A percentile compares a stretch with the other conserved stretches of the same genome.
Evolutionary conservation across 306 rosid species (phyloP).

Genomic region (Cicer judaicum): DNA sequence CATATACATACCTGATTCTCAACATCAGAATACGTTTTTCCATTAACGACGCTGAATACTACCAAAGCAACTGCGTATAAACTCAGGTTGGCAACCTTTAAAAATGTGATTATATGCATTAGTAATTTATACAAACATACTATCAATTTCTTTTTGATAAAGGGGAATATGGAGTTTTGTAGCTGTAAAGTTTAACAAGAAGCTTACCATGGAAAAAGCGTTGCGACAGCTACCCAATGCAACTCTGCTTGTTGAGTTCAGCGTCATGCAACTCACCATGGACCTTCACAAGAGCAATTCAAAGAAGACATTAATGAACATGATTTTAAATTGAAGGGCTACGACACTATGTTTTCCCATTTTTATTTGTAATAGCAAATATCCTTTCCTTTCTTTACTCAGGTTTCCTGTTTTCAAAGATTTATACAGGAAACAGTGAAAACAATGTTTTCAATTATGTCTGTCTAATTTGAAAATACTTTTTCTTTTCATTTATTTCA

Average conservation of each 20-base stretch:
- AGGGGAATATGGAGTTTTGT: neutral
- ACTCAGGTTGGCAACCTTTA: slow-evolving; percentile 88
- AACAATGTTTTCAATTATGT: too few species aligned
- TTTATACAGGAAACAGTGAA: too few species aligned
- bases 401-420: too few species aligned
- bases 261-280: slow-evolving; percentile 90
- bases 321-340: slow-evolving; percentile 30
- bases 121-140: slow-evolving; percentile 25
- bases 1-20: slow-evolving; percentile 69
- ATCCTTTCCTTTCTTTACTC: too few species aligned
- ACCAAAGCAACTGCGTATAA: slow-evolving; percentile 77
- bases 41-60: slow-evolving; percentile 60
- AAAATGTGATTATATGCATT: slow-evolving; percentile 33
- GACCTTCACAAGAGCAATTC: slow-evolving; percentile 67
- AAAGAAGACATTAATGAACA: slow-evolving; percentile 12
- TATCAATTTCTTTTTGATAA: neutral
- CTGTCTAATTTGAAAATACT: too few species aligned
- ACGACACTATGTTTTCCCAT: slow-evolving; percentile 7
- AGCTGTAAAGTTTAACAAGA: slow-evolving; percentile 31
- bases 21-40: slow-evolving; percentile 55
- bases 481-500: too few species aligned
- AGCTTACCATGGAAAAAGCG: slow-evolving; percentile 87
- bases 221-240: slow-evolving; percentile 94
- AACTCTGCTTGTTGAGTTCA: slow-evolving; percentile 89
- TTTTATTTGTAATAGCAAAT: too few species aligned